Evolutionary conservation across 1,284 basidiomycete genomes (phyloP).

Genomic region (Trametes versicolor): DNA sequence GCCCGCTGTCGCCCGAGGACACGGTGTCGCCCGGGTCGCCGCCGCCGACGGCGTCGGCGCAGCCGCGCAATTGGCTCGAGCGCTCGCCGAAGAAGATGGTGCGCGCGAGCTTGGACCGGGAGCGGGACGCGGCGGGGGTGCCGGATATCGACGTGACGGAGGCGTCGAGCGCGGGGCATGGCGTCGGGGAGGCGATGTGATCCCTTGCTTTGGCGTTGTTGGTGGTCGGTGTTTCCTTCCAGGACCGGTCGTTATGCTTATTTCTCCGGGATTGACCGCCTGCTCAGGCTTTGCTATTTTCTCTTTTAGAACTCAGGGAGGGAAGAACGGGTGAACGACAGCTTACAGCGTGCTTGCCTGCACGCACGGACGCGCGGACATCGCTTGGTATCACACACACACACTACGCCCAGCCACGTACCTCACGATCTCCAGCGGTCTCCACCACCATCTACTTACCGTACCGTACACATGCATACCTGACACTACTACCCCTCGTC

Average conservation of each 20-base stretch:
- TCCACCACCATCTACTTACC: not conserved
- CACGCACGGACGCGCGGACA: not conserved
- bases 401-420: not conserved
- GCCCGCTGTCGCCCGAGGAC: constrained; percentile 34
- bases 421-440: not conserved
- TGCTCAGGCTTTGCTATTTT: not conserved
- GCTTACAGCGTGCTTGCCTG: not conserved
- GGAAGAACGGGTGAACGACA: not conserved
- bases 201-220: too few relatives aligned
- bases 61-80: constrained; percentile 34
- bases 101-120: constrained; percentile 24
- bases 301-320: not conserved
- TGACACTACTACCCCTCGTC: not conserved
- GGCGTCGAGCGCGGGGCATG: constrained; percentile 29
- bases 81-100: constrained; percentile 37
- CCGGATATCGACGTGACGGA: constrained; percentile 28
- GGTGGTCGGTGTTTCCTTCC: not conserved
- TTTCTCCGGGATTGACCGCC: not conserved
- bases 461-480: not conserved
- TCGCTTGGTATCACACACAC: not conserved
- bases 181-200: constrained; percentile 32
- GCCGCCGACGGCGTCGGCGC: constrained; percentile 13
- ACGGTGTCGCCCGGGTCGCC: constrained; percentile 29
- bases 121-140: constrained; percentile 9
- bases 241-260: not conserved